Percentiles rank a stretch among this genome's conserved stretches.
Evolutionary conservation across 352 stramenopile genomes (phyloP).

Genomic region (Globisporangium rhizosaccharum): DNA sequence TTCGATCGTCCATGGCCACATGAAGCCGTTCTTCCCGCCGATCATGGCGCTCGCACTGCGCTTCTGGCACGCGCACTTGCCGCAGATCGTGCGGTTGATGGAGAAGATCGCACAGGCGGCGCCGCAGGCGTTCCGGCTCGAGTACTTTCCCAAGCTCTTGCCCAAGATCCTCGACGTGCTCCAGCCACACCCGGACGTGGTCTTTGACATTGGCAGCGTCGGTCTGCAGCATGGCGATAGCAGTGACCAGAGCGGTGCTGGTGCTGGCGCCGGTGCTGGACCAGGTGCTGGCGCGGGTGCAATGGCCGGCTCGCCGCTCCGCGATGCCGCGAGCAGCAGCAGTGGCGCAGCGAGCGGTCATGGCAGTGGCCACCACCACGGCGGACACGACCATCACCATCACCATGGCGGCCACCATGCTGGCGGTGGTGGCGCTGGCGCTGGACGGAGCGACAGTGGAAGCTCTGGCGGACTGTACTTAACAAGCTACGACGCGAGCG

Average conservation of each 20-base stretch:
- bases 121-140: constrained; percentile 67
- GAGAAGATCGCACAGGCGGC: constrained; percentile 84
- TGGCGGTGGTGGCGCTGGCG: background rate
- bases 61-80: constrained; percentile 96
- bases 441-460: background rate
- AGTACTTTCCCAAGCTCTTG: constrained; percentile 87
- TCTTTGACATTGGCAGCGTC: constrained; percentile 35
- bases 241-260: constrained; percentile 17
- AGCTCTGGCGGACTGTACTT: background rate
- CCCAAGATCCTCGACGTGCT: constrained; percentile 87
- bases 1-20: constrained; percentile 93
- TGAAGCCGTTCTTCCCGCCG: constrained; percentile 94
- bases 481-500: background rate
- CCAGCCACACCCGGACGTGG: constrained; percentile 66
- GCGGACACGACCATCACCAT: constrained; percentile 17
- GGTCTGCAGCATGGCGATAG: constrained; percentile 20
- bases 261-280: constrained; percentile 10
- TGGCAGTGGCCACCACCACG: constrained; percentile 12
- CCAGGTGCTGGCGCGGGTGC: background rate
- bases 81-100: constrained; percentile 94
- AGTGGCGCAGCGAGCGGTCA: background rate
- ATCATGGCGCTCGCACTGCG: constrained; percentile 96
- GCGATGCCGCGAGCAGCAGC: constrained; percentile 1
- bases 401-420: background rate
- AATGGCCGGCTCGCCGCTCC: constrained; percentile 3